phyloP scores from a whole-genome alignment of 345 rosid species.

The Bretschneidera sinensis region DNA sequence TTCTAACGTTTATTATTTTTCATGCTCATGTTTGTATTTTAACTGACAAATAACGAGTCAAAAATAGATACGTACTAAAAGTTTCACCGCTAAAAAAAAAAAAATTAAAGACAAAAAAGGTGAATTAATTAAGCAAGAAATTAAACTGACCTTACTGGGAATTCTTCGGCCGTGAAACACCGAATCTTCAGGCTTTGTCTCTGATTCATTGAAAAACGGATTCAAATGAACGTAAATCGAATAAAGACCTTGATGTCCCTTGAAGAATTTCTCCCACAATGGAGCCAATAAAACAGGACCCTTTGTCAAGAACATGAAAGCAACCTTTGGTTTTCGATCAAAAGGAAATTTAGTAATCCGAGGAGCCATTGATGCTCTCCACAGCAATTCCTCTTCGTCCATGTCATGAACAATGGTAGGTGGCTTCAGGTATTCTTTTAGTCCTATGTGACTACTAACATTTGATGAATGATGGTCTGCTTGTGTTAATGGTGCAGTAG shows the following conservation, averaged over 20 bases:
- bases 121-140: neutral
- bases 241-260: slow-evolving; percentile 56
- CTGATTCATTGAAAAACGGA: slow-evolving; percentile 43
- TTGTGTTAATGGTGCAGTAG: slow-evolving; percentile 10
- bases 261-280: slow-evolving; percentile 78
- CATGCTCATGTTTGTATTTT: no score
- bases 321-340: slow-evolving; percentile 55
- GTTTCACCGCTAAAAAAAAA: no score
- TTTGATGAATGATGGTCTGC: neutral
- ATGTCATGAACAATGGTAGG: slow-evolving; percentile 50
- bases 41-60: no score
- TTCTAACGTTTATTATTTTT: no score
- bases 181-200: slow-evolving; percentile 37
- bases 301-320: slow-evolving; percentile 78
- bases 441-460: slow-evolving; percentile 13
- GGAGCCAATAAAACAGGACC: slow-evolving; percentile 70
- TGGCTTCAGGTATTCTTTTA: slow-evolving; percentile 35
- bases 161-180: slow-evolving; percentile 61
- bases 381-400: slow-evolving; percentile 63
- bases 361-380: slow-evolving; percentile 70
- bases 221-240: slow-evolving; percentile 63
- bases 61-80: no score
- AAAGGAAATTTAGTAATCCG: slow-evolving; percentile 35
- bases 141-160: slow-evolving; percentile 67
- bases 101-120: neutral